These are phyloP conservation scores for Stagonosporopsis chrysanthemi DNA, from an alignment of 2,329 filamentous ascomycete species.

Conservation along the genomic window DNA sequence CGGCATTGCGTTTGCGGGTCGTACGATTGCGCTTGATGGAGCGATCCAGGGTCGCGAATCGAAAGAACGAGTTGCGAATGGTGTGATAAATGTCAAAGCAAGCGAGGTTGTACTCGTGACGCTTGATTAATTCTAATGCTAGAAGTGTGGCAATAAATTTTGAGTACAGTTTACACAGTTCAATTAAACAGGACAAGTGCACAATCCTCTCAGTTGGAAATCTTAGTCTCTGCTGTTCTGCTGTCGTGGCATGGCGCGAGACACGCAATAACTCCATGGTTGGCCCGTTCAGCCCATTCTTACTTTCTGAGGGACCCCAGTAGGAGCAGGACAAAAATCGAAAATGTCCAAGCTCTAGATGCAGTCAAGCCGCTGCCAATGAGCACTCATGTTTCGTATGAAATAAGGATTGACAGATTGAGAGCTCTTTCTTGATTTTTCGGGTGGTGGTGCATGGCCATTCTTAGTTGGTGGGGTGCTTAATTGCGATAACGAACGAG, in stretches of 20 bases:
- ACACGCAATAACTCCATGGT: too few relatives aligned
- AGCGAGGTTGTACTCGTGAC: conserved; percentile 14
- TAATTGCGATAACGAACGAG: neutral
- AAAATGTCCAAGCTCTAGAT: too few relatives aligned
- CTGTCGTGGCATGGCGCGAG: too few relatives aligned
- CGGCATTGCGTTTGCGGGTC: conserved; percentile 19
- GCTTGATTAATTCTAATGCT: neutral
- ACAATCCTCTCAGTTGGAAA: too few relatives aligned
- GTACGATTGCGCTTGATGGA: conserved; percentile 19
- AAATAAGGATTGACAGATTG: conserved; percentile 54
- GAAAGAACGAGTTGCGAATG: conserved; percentile 8
- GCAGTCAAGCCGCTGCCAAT: too few relatives aligned
- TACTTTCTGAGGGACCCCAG: too few relatives aligned
- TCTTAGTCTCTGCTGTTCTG: too few relatives aligned
- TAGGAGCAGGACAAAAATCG: too few relatives aligned
- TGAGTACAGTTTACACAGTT: too few relatives aligned
- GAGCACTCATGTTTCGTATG: conserved; percentile 22
- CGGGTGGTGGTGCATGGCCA: conserved; percentile 7
- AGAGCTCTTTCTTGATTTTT: conserved; percentile 20
- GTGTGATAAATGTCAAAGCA: conserved; percentile 18
- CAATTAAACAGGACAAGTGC: too few relatives aligned
- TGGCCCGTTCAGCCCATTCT: too few relatives aligned
- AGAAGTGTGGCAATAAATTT: too few relatives aligned
- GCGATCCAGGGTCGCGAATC: conserved; percentile 12
- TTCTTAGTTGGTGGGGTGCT: conserved; percentile 1